Base-by-base conservation (phyloP, 805 yeast genomes). In the Schizosaccharomyces osmophilus region DNA sequence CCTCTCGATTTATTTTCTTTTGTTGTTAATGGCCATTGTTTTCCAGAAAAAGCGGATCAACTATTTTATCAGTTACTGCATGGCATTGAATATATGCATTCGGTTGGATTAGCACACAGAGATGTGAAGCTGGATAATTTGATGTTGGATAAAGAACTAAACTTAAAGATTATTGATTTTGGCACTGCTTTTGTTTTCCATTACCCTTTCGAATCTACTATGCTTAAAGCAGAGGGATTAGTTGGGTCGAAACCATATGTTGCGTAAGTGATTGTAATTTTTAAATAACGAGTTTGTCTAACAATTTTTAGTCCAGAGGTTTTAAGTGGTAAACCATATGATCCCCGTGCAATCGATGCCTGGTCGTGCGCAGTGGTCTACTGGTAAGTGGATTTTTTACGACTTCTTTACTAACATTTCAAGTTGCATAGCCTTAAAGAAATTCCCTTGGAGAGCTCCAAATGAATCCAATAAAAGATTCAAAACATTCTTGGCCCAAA, bases 381-480 rank as follows among this genome's bases (percentile, higher is more conserved):
- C 69, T 87, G 95, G 70, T 45, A 19, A 5, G 51, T 45, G 26
- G 17, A 19, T 3, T 45, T 4, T 6, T 19, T 45, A 24, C 26
- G 11, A 45, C 51, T 45, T n/a, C 9, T 22, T 22, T 8, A 24
- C 51, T 19, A n/a, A 45, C 26, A 9, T 9, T 45, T 13, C 26
- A 19, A 45, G 51, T 51, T 89, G 97, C 72, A 85, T 88, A 89
- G 76, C 83, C 1, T 73, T 88, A 65, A 79, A 84, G 66, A 73
- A 95, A 64, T 90, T 90, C 73, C 97, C 98, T 0, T 90, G 98
- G 98, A 87, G 87, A 70, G 79, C 89, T 1, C 96, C 97, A 17
- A 82, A 83, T 65, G 72, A 74, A 32, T 74, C 80, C 6, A 96
- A 89, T 70, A 81, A 81, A 61, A 82, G 93, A 4, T 90, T 78